Conservation (phyloP, 805 yeast species). For the Candida sithepensis region DNA sequence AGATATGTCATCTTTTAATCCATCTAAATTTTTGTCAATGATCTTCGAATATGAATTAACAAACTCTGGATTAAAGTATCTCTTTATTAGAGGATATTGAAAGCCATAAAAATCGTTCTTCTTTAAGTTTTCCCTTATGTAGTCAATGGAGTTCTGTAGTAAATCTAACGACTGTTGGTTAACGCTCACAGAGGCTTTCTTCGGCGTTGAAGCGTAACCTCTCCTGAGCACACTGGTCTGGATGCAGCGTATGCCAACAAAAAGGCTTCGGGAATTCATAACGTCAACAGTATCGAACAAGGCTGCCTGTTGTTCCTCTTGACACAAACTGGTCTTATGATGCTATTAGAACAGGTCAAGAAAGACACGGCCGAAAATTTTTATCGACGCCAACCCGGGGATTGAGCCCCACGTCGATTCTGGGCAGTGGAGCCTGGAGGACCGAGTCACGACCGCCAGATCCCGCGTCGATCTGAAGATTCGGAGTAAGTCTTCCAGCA, state of each 20-base stretch:
- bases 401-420: not conserved
- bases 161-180: not conserved
- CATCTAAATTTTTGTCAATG: slow-evolving; percentile 5
- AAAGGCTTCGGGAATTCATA: not conserved
- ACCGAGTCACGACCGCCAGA: no score
- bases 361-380: not conserved
- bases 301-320: no score
- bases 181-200: not conserved
- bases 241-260: not conserved
- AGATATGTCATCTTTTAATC: slow-evolving; percentile 8
- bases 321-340: no score
- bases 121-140: not conserved
- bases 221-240: not conserved
- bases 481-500: no score
- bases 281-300: not conserved
- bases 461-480: not conserved
- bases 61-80: slow-evolving; percentile 12
- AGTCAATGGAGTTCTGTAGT: not conserved
- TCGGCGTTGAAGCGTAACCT: not conserved
- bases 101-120: slow-evolving; percentile 3
- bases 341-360: not conserved
- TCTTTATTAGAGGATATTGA: slow-evolving; percentile 9
- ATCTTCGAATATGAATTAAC: slow-evolving; percentile 1
- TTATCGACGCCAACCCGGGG: not conserved
- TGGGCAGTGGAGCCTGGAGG: no score